phyloP scores from a whole-genome alignment of 2,329 filamentous ascomycete genomes.

The Curvularia lunata region DNA sequence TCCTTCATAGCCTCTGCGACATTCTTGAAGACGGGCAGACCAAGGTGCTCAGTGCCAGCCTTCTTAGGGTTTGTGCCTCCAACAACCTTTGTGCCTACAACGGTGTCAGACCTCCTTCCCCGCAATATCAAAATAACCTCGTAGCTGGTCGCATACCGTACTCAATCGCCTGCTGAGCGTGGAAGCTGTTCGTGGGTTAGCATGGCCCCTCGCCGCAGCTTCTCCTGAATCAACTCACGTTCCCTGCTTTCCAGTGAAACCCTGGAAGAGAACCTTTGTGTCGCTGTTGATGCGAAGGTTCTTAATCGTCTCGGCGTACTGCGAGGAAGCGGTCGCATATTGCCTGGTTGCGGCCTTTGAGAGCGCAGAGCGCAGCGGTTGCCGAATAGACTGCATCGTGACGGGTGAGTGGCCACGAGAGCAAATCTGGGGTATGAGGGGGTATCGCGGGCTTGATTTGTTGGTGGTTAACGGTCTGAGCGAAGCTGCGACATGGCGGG shows the following conservation, averaged over 20 bases:
- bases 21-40: constrained; percentile 88
- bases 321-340: constrained; percentile 74
- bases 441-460: constrained; percentile 24
- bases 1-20: constrained; percentile 88
- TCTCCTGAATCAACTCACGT: constrained; percentile 56
- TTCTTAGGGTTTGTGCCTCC: constrained; percentile 99
- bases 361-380: constrained; percentile 73
- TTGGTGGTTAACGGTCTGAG: constrained; percentile 27
- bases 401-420: constrained; percentile 38
- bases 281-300: constrained; percentile 93
- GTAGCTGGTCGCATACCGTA: constrained; percentile 71
- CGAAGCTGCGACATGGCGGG: constrained; percentile 33
- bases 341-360: constrained; percentile 72
- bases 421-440: constrained; percentile 23
- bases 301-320: constrained; percentile 53
- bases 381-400: constrained; percentile 85
- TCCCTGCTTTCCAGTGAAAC: constrained; percentile 97
- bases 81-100: constrained; percentile 88
- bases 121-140: constrained; percentile 20
- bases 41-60: constrained; percentile 87
- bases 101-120: constrained; percentile 37
- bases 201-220: constrained; percentile 1
- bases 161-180: constrained; percentile 96
- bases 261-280: constrained; percentile 95
- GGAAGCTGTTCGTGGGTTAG: constrained; percentile 71